Percentiles rank a stretch among this genome's conserved stretches.
phyloP scores from a whole-genome alignment of 2,329 filamentous ascomycete genomes.

The Epichloe hybrida region DNA sequence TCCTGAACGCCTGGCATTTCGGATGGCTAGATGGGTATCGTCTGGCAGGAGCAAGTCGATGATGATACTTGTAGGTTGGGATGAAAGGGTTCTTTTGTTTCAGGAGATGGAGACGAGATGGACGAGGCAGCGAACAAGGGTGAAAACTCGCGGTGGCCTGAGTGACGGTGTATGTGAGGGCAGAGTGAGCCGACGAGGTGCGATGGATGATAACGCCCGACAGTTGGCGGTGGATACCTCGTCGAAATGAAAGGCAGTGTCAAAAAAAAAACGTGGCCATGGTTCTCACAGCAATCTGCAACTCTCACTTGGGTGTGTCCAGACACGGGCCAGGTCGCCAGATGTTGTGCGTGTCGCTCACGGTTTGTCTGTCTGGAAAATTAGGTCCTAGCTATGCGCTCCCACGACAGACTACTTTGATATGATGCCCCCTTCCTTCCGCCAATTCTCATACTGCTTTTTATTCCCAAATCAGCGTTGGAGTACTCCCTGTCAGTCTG shows the following conservation, averaged over 20 bases:
- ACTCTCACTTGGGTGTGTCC: not conserved
- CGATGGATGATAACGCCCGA: not conserved
- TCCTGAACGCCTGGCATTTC: constrained; percentile 20
- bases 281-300: not conserved
- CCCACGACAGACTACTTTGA: not conserved
- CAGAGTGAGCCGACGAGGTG: not conserved
- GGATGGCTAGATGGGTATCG: not conserved
- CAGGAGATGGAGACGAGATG: not conserved
- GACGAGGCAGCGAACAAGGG: not conserved
- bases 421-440: not conserved
- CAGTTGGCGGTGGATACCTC: constrained; percentile 1
- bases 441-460: not conserved
- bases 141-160: not conserved
- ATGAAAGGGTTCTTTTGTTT: not conserved
- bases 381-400: not conserved
- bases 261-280: not conserved
- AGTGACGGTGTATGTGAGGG: not conserved
- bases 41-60: not conserved
- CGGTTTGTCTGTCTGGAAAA: no score
- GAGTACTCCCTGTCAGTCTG: not conserved
- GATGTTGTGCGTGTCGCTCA: not conserved
- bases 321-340: not conserved
- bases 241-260: not conserved
- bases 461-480: not conserved
- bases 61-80: not conserved